Evolutionary conservation across 768 basidiomycete species (phyloP).

Genomic region (Xerocomus potaroensis): DNA sequence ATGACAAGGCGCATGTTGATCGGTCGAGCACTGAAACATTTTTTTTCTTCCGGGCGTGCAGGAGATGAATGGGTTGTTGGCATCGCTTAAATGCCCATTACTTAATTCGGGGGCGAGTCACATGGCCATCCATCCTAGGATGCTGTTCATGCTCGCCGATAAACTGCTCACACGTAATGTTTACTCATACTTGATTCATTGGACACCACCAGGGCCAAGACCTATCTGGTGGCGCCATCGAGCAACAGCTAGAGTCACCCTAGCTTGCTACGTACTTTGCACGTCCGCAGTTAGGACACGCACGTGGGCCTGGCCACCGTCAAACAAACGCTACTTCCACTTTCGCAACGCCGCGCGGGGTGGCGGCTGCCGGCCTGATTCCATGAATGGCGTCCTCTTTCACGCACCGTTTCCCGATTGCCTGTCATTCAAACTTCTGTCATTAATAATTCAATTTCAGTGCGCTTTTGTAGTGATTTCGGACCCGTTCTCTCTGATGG

Average conservation of each 20-base stretch:
- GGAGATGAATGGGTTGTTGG: background rate
- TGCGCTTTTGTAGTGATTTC: background rate
- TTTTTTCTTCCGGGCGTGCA: background rate
- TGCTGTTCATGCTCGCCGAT: background rate
- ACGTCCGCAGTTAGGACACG: no score
- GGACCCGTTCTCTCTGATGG: background rate
- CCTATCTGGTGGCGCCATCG: no score
- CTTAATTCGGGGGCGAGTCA: background rate
- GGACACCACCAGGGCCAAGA: background rate
- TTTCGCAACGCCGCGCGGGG: no score
- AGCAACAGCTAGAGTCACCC: no score
- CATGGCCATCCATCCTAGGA: background rate
- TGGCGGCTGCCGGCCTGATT: background rate
- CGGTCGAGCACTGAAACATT: background rate
- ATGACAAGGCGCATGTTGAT: background rate
- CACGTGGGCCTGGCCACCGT: no score
- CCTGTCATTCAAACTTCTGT: background rate
- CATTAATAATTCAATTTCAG: background rate
- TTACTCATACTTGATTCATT: background rate
- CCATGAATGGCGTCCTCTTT: background rate
- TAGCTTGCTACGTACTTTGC: no score
- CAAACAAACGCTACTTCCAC: no score
- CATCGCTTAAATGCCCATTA: background rate
- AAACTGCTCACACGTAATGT: background rate
- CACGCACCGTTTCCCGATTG: no score